Conservation (phyloP, 305 asterid genomes). For the Salvia sclarea region DNA sequence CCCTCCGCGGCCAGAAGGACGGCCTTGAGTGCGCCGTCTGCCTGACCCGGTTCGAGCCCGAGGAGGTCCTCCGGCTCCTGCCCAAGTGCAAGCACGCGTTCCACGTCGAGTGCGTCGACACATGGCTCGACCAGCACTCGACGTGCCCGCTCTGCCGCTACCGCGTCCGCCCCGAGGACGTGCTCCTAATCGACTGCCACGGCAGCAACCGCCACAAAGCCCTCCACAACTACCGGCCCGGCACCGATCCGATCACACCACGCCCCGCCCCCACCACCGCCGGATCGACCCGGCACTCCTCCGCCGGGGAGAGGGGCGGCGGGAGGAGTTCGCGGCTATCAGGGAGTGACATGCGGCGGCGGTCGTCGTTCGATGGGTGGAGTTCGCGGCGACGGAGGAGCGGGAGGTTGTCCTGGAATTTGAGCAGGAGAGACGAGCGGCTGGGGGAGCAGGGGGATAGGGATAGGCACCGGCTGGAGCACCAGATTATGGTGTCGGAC, state of each 20-base stretch:
- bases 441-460: conserved; percentile 32
- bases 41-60: conserved; percentile 50
- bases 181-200: conserved; percentile 37
- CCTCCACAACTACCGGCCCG: conserved; percentile 12
- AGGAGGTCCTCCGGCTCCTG: conserved; percentile 52
- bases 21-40: conserved; percentile 80
- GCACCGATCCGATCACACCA: not conserved
- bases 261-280: not conserved
- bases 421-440: conserved; percentile 40
- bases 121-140: conserved; percentile 81
- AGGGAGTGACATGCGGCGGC: conserved; percentile 19
- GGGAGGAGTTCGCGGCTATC: conserved; percentile 30
- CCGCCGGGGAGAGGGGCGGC: conserved; percentile 38
- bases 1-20: conserved; percentile 67
- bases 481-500: conserved; percentile 54
- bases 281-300: conserved; percentile 43
- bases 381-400: conserved; percentile 18
- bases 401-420: not conserved
- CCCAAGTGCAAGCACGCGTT: conserved; percentile 78
- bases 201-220: conserved; percentile 21
- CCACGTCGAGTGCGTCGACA: conserved; percentile 77
- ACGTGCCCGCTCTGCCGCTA: conserved; percentile 79
- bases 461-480: conserved; percentile 52
- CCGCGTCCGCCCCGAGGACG: conserved; percentile 68
- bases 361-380: conserved; percentile 61